Evolutionary conservation across 495 filamentous ascomycete genomes (phyloP).

Genomic region (Lichina pygmaea): DNA sequence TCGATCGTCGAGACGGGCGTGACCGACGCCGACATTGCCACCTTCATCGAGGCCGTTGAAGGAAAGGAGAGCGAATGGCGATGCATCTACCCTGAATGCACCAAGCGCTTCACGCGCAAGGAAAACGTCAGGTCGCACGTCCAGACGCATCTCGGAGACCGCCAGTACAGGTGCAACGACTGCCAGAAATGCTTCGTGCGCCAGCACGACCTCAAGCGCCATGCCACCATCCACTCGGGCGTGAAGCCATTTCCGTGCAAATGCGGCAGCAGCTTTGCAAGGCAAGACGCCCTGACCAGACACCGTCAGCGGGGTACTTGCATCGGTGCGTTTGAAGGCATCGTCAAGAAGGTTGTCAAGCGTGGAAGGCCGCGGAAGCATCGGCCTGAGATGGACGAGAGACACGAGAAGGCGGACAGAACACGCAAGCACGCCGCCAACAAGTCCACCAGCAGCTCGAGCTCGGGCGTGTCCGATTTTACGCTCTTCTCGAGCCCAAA

Average conservation of each 20-base stretch:
- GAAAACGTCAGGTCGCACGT: slow-evolving; percentile 97
- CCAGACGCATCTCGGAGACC: slow-evolving; percentile 86
- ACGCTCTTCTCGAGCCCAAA: not conserved
- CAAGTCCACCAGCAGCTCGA: not conserved
- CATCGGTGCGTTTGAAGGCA: slow-evolving; percentile 66
- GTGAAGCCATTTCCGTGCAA: slow-evolving; percentile 78
- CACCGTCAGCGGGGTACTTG: slow-evolving; percentile 91
- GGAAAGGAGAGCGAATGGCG: slow-evolving; percentile 54
- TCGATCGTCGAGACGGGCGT: slow-evolving; percentile 49
- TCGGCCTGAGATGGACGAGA: slow-evolving; percentile 34
- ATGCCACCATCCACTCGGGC: slow-evolving; percentile 85
- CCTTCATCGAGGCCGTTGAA: slow-evolving; percentile 61
- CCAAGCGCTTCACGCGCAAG: slow-evolving; percentile 67
- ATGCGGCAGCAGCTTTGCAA: slow-evolving; percentile 73
- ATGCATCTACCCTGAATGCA: slow-evolving; percentile 57
- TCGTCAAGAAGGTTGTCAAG: slow-evolving; percentile 38
- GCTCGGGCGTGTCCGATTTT: not conserved
- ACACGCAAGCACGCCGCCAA: slow-evolving; percentile 20
- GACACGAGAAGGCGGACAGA: slow-evolving; percentile 30
- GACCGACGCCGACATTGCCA: slow-evolving; percentile 60
- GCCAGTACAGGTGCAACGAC: slow-evolving; percentile 69
- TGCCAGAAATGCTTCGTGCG: slow-evolving; percentile 89
- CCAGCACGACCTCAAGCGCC: slow-evolving; percentile 87
- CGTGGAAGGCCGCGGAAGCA: slow-evolving; percentile 40
- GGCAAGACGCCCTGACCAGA: slow-evolving; percentile 81